Evolutionary conservation across 495 filamentous ascomycete species (phyloP), one percentile per base, ranked within the genome.

Genomic region (Aspergillus carlsbadensis): DNA sequence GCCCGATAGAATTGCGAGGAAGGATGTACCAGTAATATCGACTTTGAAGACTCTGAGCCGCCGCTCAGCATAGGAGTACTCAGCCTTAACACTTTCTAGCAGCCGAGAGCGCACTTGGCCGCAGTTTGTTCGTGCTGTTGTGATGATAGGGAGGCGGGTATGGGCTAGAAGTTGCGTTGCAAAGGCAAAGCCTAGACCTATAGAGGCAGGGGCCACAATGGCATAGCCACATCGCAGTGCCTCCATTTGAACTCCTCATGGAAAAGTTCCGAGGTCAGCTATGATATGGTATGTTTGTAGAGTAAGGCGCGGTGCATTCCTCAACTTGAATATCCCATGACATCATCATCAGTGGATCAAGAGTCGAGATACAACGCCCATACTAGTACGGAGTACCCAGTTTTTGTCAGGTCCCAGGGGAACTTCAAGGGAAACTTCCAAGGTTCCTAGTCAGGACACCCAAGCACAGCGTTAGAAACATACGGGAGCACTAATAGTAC

Each of bases 121-220:
- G 31, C 80, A 67, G 53, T 89, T 78, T 17, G 70, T 78, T 29
- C 91, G 80, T 20, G 86, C 82, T 18, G 89, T 93, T 22, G 87
- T 88, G 11, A 93, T 76, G 26, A 94, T 76, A 3, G 89, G 89
- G 11, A 87, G 70, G 6, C 73, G 70, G 20, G 89, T 91, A 15
- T 76, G 81, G 47, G 73, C 69, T 13, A 94, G 78, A 10, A 95
- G 74, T 34, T 85, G 80, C 5, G 84, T 81, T 5, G 87, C 83
- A 14, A 95, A 73, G 22, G 86, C 83, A 59, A 89, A 78, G 17
- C 88, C 90, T 58, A 94, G 83, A 13, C 91, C 90, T 20, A 88
- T 78, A 10, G 86, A 91, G 10, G 89, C 81, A 0, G 90, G 91
- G 17, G 83, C 71, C 0, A 76, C 69, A 17, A 77, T 31, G 18